Evolutionary conservation across 345 rosid species (phyloP), one percentile per base, ranked within the genome.

Genomic region (Eutrema heterophyllum): DNA sequence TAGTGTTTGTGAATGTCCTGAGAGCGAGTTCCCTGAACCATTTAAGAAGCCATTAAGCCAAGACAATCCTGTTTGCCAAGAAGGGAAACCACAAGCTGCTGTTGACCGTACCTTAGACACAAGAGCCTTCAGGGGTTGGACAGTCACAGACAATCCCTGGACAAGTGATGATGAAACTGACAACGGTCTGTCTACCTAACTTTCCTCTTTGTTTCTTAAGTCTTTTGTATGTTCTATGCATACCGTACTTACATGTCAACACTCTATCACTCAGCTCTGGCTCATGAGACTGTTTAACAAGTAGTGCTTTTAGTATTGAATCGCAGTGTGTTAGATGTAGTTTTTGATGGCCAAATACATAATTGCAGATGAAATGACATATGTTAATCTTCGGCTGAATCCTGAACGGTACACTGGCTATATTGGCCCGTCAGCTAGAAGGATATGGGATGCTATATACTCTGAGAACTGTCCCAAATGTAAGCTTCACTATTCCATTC

Each of bases 371-470:
- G 92, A 88, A 35, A 82, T 93, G 98, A 93, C 93, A 1, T 93
- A 90, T 84, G 98, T 93, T 52, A 93, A 93, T 87, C 91, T 93
- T 75, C 89, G 74, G 70, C 68, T 90, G 79, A 93, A 93, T 78
- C 97, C 97, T 38, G 98, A 93, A 68, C 91, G 93, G 36, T 93
- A 85, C 64, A 92, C 97, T 80, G 98, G 98, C 55, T 90, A 93
- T 35, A 75, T 72, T 69, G 97, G 97, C 60, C 87, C 98, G 26
- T 90, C 98, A 49, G 97, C 98, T 76, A 80, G 96, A 84, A 87
- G 98, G 83, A 90, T 93, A 83, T 93, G 98, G 98, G 98, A 93
- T 80, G 96, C 98, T 58, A 66, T 90, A 57, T 93, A 93, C 79
- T 83, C 89, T 12, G 98, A 90, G 68, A 93, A 93, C 71, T 93